These are phyloP conservation scores for Sporothrix pallida DNA, from an alignment of 2,329 filamentous ascomycete species.

Conservation along the genomic window DNA sequence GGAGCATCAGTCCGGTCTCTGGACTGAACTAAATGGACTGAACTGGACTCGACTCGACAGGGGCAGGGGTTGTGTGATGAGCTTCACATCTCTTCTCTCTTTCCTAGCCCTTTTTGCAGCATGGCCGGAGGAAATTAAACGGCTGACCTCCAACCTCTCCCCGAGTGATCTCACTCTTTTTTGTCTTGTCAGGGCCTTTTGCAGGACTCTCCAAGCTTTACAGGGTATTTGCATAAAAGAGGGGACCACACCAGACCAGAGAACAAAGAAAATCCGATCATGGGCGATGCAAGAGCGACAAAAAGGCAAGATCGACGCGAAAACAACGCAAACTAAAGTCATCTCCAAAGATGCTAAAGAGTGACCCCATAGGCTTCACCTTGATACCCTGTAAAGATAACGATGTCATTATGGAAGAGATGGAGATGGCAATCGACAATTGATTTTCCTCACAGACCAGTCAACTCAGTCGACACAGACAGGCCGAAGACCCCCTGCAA, in stretches of 20 bases:
- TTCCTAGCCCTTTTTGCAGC: slow-evolving; percentile 8
- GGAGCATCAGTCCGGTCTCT: slow-evolving; percentile 15
- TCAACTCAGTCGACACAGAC: too few species aligned
- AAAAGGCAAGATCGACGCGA: background rate
- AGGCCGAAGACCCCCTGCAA: background rate
- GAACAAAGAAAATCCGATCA: background rate
- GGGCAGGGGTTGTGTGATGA: slow-evolving; percentile 19
- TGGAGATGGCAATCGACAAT: background rate
- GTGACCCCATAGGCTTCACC: background rate
- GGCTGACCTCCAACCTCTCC: background rate
- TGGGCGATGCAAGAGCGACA: background rate
- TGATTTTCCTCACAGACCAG: background rate
- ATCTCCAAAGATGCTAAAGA: background rate
- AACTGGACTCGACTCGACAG: background rate
- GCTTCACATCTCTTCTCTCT: background rate
- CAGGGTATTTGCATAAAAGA: slow-evolving; percentile 8
- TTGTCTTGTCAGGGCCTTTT: background rate
- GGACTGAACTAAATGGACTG: background rate
- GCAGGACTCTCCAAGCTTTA: too few species aligned
- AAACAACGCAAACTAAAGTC: slow-evolving; percentile 6
- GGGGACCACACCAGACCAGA: background rate
- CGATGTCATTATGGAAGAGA: background rate
- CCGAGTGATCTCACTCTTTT: background rate
- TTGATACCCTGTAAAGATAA: background rate
- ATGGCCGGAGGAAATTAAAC: slow-evolving; percentile 22